Base-by-base conservation (phyloP, 176 grass and related monocot genomes). In the Rhynchospora breviuscula region DNA sequence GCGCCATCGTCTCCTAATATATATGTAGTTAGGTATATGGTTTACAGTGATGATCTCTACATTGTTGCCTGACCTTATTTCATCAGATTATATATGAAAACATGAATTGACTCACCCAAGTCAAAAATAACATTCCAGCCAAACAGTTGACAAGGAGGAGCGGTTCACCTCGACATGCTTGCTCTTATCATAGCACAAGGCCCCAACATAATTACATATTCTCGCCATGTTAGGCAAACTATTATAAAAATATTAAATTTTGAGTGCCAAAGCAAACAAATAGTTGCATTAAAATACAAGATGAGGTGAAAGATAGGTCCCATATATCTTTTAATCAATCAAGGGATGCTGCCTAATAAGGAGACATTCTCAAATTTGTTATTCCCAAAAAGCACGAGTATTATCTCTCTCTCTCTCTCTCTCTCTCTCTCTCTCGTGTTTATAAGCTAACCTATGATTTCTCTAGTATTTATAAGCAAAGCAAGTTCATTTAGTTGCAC, bases 281-380 rank as follows among this genome's bases (percentile, higher is more conserved):
- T 22, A 18, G 79, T 81, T 44, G 58, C 54, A 66, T 82, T 65
- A 82, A 67, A 82, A 82, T 81, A 82, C 59, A 82, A 64, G 59
- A 67, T 82, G 61, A 82, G 80, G 80, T 67, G 80, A 82, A 62
- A 23, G 60, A 48, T 82, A 67, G 80, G 80, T 62, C 80, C 80
- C 80, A 66, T 65, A 29, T 53, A 7, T 19, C 11, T 45, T 82
- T 82, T 48, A 82, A 82, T 63, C 60, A 82, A 64, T 63, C 78
- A 63, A 67, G 7, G 5, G n/a, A 82, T 82, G 80, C 61, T 67
- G 31, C 10, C 80, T 62, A 82, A 65, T 82, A 67, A 66, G 80
- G 80, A 82, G 80, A 82, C 80, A 82, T 51, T 14, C 59, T 65
- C 60, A 29, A 67, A 82, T 82, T 82, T 82, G 40, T 82, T 82